Base-by-base conservation (phyloP, 31 red algal species). In the Odonthalia washingtoniensis region DNA sequence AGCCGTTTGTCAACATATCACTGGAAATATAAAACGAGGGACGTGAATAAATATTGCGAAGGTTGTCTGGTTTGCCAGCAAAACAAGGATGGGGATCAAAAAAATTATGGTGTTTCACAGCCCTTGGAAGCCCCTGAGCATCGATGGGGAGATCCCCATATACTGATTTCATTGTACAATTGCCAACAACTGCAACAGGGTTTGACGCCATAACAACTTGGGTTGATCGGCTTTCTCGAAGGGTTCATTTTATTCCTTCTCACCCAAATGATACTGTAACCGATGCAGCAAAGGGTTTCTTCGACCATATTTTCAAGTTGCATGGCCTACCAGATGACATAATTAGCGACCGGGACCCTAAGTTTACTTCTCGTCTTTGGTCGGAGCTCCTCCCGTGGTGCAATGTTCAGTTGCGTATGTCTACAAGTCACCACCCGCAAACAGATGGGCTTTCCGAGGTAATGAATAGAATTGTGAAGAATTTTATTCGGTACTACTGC, bases 261-360 rank as follows among this genome's bases (percentile, higher is more conserved):
- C 32, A 31, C 53, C 3, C 12, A 1, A 82, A 49, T 28, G 61
- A 67, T 31, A 39, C 63, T 32, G 61, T 61, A 4, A 18, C 52
- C 14, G 61, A 82, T 44, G 61, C 66, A 6, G 61, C 78, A 68
- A 67, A 41, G 42, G 31, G 53, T 28, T 82, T 82, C 61, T 68
- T 82, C 78, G n/a, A 28, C 0, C 37, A 68, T 21, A 82, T 67
- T 5, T 82, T 82, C 60, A 40, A 40, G 32, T 61, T 65, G 1
- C 78, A 82, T 82, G 61, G 78, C 5, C 62, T 82, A 6, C 62
- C 78, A 5, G 78, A 82, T 31, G 1, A 49, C 5, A 68, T 82
- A 4, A 67, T 82, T 3, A 65, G 57, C 3, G 78, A 82, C 26
- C 0, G 62, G 26, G 78, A 82, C 38, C 78, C 78, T 3, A 36